Conservation (phyloP, 331 rosid species). For the Cucumis variabilis region DNA sequence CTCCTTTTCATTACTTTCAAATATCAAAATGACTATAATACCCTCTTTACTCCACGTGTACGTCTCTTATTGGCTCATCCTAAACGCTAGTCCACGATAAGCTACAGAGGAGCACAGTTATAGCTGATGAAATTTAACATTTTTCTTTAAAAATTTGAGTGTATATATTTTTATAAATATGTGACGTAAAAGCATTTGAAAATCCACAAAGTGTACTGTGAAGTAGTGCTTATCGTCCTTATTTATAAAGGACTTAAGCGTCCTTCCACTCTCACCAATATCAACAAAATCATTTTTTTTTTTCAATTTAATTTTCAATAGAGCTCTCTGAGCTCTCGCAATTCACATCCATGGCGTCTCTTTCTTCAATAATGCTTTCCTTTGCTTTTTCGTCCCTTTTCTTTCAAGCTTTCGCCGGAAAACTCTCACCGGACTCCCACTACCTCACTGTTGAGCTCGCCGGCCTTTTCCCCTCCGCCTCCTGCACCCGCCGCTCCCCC, state of each 20-base stretch:
- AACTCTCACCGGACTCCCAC: not conserved
- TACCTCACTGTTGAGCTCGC: constrained; percentile 32
- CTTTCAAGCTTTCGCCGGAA: not conserved
- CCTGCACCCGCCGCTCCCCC: constrained; percentile 40
- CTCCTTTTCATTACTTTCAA: not conserved
- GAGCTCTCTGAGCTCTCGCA: constrained; percentile 4
- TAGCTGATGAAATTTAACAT: not conserved
- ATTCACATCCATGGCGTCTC: constrained; percentile 25
- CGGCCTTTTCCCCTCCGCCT: constrained; percentile 42
- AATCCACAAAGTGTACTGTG: constrained; percentile 10
- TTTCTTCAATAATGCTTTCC: not conserved
- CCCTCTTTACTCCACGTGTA: not conserved
- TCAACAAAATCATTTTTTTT: not conserved
- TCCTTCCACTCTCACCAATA: not conserved
- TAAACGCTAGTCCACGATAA: not conserved
- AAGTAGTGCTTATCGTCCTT: not conserved
- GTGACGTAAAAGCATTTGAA: constrained; percentile 22
- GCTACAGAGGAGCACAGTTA: not conserved
- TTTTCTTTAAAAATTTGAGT: not conserved
- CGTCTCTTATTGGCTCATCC: not conserved
- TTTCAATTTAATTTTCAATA: not conserved
- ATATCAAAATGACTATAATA: not conserved
- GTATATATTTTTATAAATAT: not conserved
- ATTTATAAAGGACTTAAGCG: constrained; percentile 25
- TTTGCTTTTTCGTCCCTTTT: not conserved